Evolutionary conservation across 1,284 basidiomycete genomes (phyloP), one percentile per base, ranked within the genome.

Genomic region (Xanthoconium separans): DNA sequence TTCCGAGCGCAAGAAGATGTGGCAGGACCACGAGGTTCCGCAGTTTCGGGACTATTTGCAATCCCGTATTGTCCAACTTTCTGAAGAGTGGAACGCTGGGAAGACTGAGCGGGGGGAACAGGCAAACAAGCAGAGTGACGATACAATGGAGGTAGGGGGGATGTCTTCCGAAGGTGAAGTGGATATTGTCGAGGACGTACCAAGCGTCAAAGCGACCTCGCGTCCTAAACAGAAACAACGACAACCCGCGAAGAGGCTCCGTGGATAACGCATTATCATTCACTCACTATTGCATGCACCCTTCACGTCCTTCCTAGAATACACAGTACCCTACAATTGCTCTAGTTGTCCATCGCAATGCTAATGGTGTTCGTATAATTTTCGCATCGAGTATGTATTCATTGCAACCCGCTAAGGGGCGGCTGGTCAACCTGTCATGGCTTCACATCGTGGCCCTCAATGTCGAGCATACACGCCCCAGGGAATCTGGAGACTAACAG

Each of bases 101-200:
- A 70, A 69, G 39, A 64, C 61, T 6, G 59, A 64, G 52, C 71
- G 71, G 60, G 67, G 74, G 63, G 68, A 63, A 50, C 60, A 64
- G 51, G 55, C 60, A 30, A 64, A 51, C 6, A 65, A 63, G 44
- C 60, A 34, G 31, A 54, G 59, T 36, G 62, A 60, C 29, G 55
- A 53, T 20, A 53, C 24, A 3, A 6, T 53, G 46, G 65, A 65
- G 13, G 61, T 63, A 13, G 66, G 70, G 12, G 62, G 65, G n/a
- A 68, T 76, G 42, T 73, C 74, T 30, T 78, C 76, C 27, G 79
- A 81, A 53, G 72, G 73, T 47, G 81, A 81, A 33, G 71, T 81
- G 31, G 72, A 74, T 45, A 74, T 79, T 49, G 73, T 78, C 66
- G 65, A 69, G 46, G 66, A 69, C 36, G 15, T 54, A 15, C 51